These are phyloP conservation scores for Discostella stelligera DNA, from an alignment of 352 stramenopile species.

Conservation along the genomic window DNA sequence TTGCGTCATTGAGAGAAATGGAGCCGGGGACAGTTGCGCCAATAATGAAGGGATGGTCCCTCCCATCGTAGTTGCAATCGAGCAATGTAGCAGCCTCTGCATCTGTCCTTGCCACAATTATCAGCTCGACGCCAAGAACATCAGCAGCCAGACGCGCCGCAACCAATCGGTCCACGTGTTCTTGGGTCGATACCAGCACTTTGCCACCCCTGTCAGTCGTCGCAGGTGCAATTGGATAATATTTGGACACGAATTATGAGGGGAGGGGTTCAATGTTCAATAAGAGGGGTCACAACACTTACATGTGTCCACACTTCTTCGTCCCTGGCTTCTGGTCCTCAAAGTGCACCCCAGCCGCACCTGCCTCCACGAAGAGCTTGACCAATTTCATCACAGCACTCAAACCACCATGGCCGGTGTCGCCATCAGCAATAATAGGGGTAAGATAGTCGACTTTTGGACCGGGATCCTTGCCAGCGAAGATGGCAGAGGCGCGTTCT, in stretches of 20 bases:
- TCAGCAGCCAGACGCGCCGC: constrained; percentile 94
- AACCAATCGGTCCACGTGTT: constrained; percentile 96
- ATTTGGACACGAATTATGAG: not conserved
- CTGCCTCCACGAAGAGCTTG: constrained; percentile 97
- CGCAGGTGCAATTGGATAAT: not conserved
- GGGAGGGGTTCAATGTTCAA: too few relatives aligned
- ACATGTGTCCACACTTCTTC: constrained; percentile 99
- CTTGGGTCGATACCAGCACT: constrained; percentile 94
- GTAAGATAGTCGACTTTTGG: constrained; percentile 92
- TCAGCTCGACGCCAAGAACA: constrained; percentile 91
- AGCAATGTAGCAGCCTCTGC: constrained; percentile 95
- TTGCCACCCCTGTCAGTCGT: constrained; percentile 83
- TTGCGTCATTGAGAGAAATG: constrained; percentile 87
- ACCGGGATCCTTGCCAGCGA: constrained; percentile 73
- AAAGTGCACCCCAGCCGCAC: constrained; percentile 96
- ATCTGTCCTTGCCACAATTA: constrained; percentile 96
- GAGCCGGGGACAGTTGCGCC: constrained; percentile 85
- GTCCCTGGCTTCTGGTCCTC: constrained; percentile 98
- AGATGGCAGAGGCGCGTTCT: constrained; percentile 80
- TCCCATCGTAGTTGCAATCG: constrained; percentile 95
- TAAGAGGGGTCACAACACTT: not conserved
- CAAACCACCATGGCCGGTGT: constrained; percentile 92
- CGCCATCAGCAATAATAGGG: constrained; percentile 95
- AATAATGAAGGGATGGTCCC: constrained; percentile 97
- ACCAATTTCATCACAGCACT: constrained; percentile 97